Base-by-base conservation (phyloP, 768 basidiomycete species). In the Coprinopsis sp. region DNA sequence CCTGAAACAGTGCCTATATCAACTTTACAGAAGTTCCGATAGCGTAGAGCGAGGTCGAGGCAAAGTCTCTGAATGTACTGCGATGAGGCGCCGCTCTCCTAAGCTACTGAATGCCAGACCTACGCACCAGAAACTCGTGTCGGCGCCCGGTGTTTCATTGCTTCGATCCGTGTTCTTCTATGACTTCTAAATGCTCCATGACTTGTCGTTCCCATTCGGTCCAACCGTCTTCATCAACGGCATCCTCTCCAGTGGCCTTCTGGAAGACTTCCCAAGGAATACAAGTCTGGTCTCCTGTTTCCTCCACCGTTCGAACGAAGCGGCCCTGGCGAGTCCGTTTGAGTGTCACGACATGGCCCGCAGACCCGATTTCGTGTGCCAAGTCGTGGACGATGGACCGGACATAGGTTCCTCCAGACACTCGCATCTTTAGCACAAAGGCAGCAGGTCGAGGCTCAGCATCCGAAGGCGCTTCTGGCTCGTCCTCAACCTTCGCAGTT, bases 331-430 rank as follows among this genome's bases (percentile, higher is more conserved):
- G 77, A n/a, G 85, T 83, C 28, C 96, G 81, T 12, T 81, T 87
- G 49, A 98, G 75, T 6, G 85, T 90, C 34, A 95, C 93, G 31
- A 99, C 93, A 62, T 96, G 92, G 0, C 92, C 96, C 4, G 90
- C 90, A 21, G 87, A 90, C 2, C 84, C 90, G 16, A 99, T 61
- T 1, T 82, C 78, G 51, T 81, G 81, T 13, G 87, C 91, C 6
- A 99, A 74, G 62, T 99, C 96, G 62, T 98, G 92, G 33, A 94
- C 86, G 54, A 99, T 86, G 1, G 88, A 93, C 40, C 96, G 85
- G 44, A 99, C 94, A 58, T 99, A 99, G 12, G 96, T 98, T 31
- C 96, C 96, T 22, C 90, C 88, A 7, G 93, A 94, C 5, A 98
- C 96, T 51, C 75, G 86, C 93, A 99, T 95, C 46, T 77, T 79